A percentile compares a stretch with the other conserved stretches of the same genome.
Conservation (phyloP, 2,329 filamentous ascomycete genomes). For the Fusarium sororula region DNA sequence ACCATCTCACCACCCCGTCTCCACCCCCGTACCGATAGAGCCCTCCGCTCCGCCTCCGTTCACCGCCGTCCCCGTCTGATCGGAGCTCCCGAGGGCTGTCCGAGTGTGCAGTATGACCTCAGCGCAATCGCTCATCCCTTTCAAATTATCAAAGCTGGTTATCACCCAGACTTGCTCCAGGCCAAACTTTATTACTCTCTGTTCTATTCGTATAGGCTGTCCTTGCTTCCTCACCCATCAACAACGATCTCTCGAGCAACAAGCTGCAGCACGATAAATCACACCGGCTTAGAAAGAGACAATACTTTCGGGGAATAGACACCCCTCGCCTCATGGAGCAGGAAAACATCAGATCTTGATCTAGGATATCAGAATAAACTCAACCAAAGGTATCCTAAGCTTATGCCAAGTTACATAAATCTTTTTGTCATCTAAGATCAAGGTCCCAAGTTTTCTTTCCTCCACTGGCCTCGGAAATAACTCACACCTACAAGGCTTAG, state of each 20-base stretch:
- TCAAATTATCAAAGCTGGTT: neutral
- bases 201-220: neutral
- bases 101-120: constrained; percentile 15
- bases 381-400: neutral
- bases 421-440: neutral
- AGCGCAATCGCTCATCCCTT: neutral
- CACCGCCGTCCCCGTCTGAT: constrained; percentile 33
- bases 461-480: neutral
- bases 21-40: constrained; percentile 37
- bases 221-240: neutral
- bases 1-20: constrained; percentile 13
- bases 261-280: neutral
- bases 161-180: no score
- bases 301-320: neutral
- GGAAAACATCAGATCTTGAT: neutral
- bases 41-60: constrained; percentile 41
- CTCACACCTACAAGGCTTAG: neutral
- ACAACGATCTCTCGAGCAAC: neutral
- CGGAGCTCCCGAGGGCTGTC: constrained; percentile 27
- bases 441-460: neutral
- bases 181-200: neutral
- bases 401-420: neutral
- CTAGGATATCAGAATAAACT: neutral
- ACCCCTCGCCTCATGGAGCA: neutral
- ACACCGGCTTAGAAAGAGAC: neutral